phyloP scores from a whole-genome alignment of 2,329 filamentous ascomycete genomes.

The Fusarium anthophilum region DNA sequence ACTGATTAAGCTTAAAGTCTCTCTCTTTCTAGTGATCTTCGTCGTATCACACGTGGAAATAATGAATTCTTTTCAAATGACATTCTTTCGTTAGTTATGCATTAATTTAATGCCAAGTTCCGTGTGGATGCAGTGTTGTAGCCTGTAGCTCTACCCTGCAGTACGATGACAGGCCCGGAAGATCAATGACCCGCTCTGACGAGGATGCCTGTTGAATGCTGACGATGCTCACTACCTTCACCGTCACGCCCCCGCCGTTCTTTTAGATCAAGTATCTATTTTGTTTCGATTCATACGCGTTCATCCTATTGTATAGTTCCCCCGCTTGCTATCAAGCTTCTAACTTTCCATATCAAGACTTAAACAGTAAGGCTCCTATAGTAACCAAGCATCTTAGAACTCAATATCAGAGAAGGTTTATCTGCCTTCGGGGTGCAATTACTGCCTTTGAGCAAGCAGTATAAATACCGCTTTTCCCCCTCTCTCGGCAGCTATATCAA shows the following conservation, averaged over 20 bases:
- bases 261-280: background rate
- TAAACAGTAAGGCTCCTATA: too few species aligned
- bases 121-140: rapidly evolving
- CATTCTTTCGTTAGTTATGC: rapidly evolving
- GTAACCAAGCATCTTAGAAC: too few species aligned
- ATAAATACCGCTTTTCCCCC: too few species aligned
- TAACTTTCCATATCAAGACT: too few species aligned
- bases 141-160: background rate
- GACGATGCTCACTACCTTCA: background rate
- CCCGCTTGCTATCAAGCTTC: too few species aligned
- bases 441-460: too few species aligned
- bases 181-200: background rate
- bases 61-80: rapidly evolving
- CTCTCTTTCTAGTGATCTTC: rapidly evolving
- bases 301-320: rapidly evolving
- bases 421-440: too few species aligned
- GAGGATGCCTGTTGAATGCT: too few species aligned
- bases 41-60: rapidly evolving
- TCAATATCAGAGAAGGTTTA: too few species aligned
- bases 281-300: rapidly evolving
- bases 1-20: rapidly evolving
- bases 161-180: background rate
- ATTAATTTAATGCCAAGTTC: rapidly evolving
- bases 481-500: too few species aligned
- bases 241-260: background rate